These are phyloP conservation scores for Periconia sp. DNA, from an alignment of 2,329 filamentous ascomycete species.

Conservation along the genomic window DNA sequence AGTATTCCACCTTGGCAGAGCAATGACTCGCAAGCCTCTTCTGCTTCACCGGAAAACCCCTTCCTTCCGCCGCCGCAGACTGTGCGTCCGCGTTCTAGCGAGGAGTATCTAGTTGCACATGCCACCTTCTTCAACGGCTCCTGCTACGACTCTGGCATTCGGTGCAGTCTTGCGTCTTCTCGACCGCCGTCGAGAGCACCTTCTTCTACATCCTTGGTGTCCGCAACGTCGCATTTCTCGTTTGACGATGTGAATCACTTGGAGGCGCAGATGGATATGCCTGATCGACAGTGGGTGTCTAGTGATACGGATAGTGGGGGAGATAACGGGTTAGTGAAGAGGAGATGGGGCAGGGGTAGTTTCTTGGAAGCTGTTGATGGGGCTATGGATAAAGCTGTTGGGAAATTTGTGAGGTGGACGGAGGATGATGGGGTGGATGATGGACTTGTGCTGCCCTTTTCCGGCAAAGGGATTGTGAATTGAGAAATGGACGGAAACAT, in stretches of 20 bases:
- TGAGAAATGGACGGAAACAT: constrained; percentile 8
- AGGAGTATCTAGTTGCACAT: neutral
- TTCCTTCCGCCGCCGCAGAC: neutral
- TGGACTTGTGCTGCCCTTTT: constrained; percentile 25
- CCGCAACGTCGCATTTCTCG: neutral
- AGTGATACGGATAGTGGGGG: neutral
- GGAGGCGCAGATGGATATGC: neutral
- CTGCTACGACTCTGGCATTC: neutral
- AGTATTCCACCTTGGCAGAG: no score
- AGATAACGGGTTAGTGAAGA: neutral
- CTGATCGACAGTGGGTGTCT: neutral
- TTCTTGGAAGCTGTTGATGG: constrained; percentile 31
- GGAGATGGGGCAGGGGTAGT: constrained; percentile 7
- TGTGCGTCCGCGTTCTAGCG: neutral
- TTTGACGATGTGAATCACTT: neutral
- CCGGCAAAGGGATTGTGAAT: neutral
- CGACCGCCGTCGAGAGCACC: neutral
- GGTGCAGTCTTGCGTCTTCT: neutral
- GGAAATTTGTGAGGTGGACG: constrained; percentile 28
- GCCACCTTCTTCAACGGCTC: neutral
- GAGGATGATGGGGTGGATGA: constrained; percentile 28
- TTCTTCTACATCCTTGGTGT: neutral
- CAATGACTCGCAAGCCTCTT: no score
- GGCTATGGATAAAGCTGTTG: constrained; percentile 23
- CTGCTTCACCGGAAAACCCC: constrained; percentile 3